A percentile compares a stretch with the other conserved stretches of the same genome.
These are phyloP conservation scores for Closterium sp. DNA, from an alignment of 139 green algal genomes.

Conservation along the genomic window DNA sequence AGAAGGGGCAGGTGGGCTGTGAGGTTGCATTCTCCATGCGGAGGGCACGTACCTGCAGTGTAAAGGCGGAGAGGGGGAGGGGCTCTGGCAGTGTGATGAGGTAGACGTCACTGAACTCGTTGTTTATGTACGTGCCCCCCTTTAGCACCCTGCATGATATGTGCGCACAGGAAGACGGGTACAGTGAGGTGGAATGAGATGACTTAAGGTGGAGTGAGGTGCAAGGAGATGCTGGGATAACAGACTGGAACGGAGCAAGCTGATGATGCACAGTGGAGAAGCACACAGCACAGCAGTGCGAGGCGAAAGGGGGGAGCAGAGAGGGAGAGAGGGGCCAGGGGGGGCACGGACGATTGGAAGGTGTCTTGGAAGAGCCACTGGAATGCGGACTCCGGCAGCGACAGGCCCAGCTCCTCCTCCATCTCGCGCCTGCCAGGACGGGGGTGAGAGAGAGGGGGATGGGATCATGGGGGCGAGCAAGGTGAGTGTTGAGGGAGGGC, in stretches of 20 bases:
- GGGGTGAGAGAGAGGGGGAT: not conserved
- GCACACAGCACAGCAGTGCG: too few species aligned
- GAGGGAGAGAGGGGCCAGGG: not conserved
- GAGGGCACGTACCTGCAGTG: constrained; percentile 27
- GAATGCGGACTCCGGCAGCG: constrained; percentile 30
- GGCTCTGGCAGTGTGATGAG: constrained; percentile 39
- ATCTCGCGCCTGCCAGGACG: constrained; percentile 21
- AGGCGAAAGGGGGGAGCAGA: too few species aligned
- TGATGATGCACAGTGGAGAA: too few species aligned
- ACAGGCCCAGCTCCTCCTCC: constrained; percentile 49
- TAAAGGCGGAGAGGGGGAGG: constrained; percentile 43
- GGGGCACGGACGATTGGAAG: not conserved
- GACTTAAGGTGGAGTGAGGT: not conserved
- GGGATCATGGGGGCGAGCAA: not conserved
- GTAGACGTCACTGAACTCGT: constrained; percentile 55
- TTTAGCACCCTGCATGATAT: constrained; percentile 15
- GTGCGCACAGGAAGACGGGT: not conserved
- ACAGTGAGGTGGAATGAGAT: not conserved
- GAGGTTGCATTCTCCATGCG: too few species aligned
- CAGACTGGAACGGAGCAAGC: too few species aligned
- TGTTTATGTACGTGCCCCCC: constrained; percentile 46
- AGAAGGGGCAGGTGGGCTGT: not conserved
- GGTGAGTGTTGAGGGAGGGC: not conserved
- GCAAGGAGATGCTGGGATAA: not conserved
- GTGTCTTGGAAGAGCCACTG: constrained; percentile 29